Evolutionary conservation across 768 basidiomycete species (phyloP), one percentile per base, ranked within the genome.

Genomic region (Collybia mongolica): DNA sequence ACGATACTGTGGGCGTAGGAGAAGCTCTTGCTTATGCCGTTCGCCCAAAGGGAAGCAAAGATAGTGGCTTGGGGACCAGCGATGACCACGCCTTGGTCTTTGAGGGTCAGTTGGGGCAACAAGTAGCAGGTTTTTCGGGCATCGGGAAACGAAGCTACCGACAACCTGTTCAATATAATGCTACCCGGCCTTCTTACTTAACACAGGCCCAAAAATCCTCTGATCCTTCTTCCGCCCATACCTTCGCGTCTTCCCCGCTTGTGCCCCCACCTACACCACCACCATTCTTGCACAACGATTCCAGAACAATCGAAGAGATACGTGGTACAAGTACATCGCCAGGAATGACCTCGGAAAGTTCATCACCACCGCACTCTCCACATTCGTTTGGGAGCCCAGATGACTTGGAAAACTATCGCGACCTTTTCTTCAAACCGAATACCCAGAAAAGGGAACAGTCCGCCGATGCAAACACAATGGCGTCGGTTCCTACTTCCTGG

Each of bases 331-430:
- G 46, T 44, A 46, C 49, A 6, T 54, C 38, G 32, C 36, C 46
- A 14, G 56, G 28, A 49, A 59, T 44, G 18, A 60, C 58, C 36
- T 58, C 59, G 20, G 61, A 60, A 11, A 67, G 60, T 28, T 69
- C 71, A 23, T 73, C 70, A 53, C 78, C 60, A 50, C 72, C 61
- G 55, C 72, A 62, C 59, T 72, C 75, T 9, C 81, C 81, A 20
- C 77, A 76, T n/a, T 76, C 76, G 2, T 67, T 88, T 29, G 79
- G 81, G 8, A 76, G 72, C 49, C 74, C 78, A 0, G 83, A 85
- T 49, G 86, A 90, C 54, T 71, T 90, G 6, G 85, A 88, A n/a
- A 74, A 79, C 9, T 90, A 86, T 70, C 80, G 79, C 32, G 85
- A 90, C 58, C 70, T 91, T 6, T 90, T 90, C 65, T 90, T 86